Base-by-base conservation (phyloP, 2,329 filamentous ascomycete genomes). In the Lasiodiplodia sp. region DNA sequence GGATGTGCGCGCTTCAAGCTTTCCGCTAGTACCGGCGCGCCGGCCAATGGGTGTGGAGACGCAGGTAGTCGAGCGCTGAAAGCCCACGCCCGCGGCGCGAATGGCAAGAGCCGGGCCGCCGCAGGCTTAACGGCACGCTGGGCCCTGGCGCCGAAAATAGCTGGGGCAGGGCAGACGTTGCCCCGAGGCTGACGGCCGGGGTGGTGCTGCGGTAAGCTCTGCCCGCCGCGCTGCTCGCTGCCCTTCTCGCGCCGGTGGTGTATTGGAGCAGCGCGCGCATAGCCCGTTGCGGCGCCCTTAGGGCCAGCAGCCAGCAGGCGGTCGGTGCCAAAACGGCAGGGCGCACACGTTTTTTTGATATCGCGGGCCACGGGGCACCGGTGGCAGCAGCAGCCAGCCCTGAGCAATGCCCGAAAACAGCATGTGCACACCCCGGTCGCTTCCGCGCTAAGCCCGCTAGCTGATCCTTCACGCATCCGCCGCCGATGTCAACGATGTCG, bases 311-410 rank as follows among this genome's bases (percentile, higher is more conserved):
- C 40, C 18, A 23, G 58, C 37, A 23, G 40, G 40, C 40, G 40
- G 21, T 44, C 40, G 40, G 58, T 60, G 57, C 58, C 14, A 34
- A 34, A 47, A 31, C 40, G 58, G 58, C 25, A 62, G 58, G 60
- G 60, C 60, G 31, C 18, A 49, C 60, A 52, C 60, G 60, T 64
- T 64, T 64, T 34, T 63, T 31, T 64, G 60, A 64, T 64, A 64
- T 64, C 60, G 31, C 31, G 55, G 57, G 57, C 57, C 37, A 44
- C 57, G 57, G 57, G 57, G 37, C 57, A 60, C 21, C 57, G 23
- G 57, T 37, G 38, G 34, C 55, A 34, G 18, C 11, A 21, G 31
- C n/a, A 11, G 12, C 37, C n/a, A 47, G 57, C 57, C 57, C 57
- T 60, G 6, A n/a, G 28, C 8, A 28, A 18, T 49, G 38, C 57